Conservation (phyloP, 371 early-diverging fungal genomes). For the Thermomucor indicae-seudaticae region DNA sequence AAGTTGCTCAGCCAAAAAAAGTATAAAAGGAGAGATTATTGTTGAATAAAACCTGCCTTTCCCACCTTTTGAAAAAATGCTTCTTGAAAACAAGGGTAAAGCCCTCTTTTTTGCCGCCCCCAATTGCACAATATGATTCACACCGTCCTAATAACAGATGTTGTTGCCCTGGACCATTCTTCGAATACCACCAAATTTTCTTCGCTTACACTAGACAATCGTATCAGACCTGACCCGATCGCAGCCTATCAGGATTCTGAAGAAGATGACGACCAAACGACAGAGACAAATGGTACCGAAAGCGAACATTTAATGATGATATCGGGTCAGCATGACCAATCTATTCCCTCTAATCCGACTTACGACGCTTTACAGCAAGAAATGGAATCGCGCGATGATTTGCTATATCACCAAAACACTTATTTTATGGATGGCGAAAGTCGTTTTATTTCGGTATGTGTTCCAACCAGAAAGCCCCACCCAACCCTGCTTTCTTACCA, state of each 20-base stretch:
- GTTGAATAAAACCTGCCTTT: too few relatives aligned
- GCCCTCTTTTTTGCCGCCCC: not conserved
- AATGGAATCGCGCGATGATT: too few relatives aligned
- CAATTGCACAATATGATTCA: not conserved
- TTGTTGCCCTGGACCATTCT: too few relatives aligned
- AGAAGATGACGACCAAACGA: conserved; percentile 3
- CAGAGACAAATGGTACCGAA: not conserved
- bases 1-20: too few relatives aligned
- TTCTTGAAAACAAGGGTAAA: too few relatives aligned
- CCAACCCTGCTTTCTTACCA: not conserved
- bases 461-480: not conserved
- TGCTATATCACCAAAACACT: conserved; percentile 15
- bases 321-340: not conserved
- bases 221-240: not conserved
- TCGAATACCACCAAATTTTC: not conserved
- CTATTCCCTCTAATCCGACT: too few relatives aligned
- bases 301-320: conserved; percentile 1
- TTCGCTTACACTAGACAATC: too few relatives aligned
- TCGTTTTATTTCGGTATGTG: conserved; percentile 28
- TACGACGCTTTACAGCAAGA: too few relatives aligned
- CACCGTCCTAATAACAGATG: too few relatives aligned
- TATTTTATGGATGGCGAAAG: conserved; percentile 35
- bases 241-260: conserved; percentile 8
- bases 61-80: too few relatives aligned
- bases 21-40: too few relatives aligned